Base-by-base conservation (phyloP, 202 grass and related monocot species). In the Setaria italica region DNA sequence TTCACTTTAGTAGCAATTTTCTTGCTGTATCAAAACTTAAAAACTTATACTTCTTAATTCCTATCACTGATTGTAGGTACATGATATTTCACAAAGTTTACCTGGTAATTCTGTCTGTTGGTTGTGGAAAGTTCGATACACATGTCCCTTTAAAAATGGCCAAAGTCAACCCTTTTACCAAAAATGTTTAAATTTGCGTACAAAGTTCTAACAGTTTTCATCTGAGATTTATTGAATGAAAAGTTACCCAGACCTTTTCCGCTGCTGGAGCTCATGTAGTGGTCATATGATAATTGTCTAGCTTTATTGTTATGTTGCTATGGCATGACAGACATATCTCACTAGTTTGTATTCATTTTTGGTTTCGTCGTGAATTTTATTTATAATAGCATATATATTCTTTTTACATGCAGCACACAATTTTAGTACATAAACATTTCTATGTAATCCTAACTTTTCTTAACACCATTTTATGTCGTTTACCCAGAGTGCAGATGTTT, bases 401-500 rank as follows among this genome's bases (percentile, higher is more conserved):
- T 39, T 49, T 70, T 60, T 76, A n/a, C 30, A 74, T 30, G 57
- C 19, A 73, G 25, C 57, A 11, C 19, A 48, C 49, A 14, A 65
- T 81, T 39, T 78, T 86, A 70, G 5, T 76, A 86, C n/a, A 72
- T 58, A 14, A 78, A 15, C 79, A 59, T 82, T 73, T 81, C 75
- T 83, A 53, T 85, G 32, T 6, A n/a, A 29, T 50, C 30, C 19
- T 77, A 82, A 55, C 35, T 62, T 39, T 69, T 85, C 30, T 86
- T 87, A 67, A 39, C 62, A 69, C 56, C 16, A 56, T 84, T 79
- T 87, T 62, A 74, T 91, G 76, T 11, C 41, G 85, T 85, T 87
- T 85, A 78, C 41, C 34, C 90, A 99, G 96, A 85, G 96, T 99
- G 60, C 90, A 92, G 73, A 94, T 99, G 79, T 99, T 95, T 84